A percentile compares a stretch with the other conserved stretches of the same genome.
These are phyloP conservation scores for Ustilago xerochloae DNA, from an alignment of 1,284 basidiomycete genomes.

Conservation along the genomic window DNA sequence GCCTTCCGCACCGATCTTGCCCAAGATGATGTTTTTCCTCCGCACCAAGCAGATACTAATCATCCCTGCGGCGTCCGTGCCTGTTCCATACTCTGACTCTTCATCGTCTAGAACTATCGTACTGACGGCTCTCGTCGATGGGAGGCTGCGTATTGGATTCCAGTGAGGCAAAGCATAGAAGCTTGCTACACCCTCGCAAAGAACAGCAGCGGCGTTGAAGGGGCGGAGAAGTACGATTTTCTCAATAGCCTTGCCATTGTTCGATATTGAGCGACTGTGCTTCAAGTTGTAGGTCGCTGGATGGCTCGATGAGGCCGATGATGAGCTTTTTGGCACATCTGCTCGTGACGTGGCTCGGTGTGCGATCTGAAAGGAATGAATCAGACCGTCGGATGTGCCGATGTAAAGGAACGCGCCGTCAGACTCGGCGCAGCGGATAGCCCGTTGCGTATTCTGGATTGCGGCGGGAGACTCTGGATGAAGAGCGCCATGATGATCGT, in stretches of 20 bases:
- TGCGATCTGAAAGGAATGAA: constrained; percentile 44
- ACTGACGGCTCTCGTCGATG: constrained; percentile 43
- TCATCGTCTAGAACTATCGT: constrained; percentile 49
- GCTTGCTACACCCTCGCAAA: constrained; percentile 47
- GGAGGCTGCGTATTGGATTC: constrained; percentile 33
- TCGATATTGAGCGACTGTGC: constrained; percentile 27
- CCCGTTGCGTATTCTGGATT: constrained; percentile 34
- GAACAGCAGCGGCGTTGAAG: constrained; percentile 38
- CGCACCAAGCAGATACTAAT: constrained; percentile 61
- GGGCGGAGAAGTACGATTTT: constrained; percentile 37
- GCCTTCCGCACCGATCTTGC: constrained; percentile 49
- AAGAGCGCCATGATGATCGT: constrained; percentile 1
- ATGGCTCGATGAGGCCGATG: neutral
- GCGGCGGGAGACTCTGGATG: constrained; percentile 50
- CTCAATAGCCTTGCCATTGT: constrained; percentile 43
- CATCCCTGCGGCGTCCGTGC: constrained; percentile 46
- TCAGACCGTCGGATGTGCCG: constrained; percentile 52
- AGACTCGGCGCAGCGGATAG: constrained; percentile 45
- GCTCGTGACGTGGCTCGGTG: neutral
- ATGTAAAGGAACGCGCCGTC: constrained; percentile 51
- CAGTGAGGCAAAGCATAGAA: constrained; percentile 45
- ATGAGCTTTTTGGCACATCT: neutral
- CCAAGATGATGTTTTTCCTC: constrained; percentile 56
- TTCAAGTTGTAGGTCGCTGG: constrained; percentile 9
- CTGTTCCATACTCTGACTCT: constrained; percentile 24